Base-by-base conservation (phyloP, 2,329 filamentous ascomycete species). In the Trichophyton equinum region DNA sequence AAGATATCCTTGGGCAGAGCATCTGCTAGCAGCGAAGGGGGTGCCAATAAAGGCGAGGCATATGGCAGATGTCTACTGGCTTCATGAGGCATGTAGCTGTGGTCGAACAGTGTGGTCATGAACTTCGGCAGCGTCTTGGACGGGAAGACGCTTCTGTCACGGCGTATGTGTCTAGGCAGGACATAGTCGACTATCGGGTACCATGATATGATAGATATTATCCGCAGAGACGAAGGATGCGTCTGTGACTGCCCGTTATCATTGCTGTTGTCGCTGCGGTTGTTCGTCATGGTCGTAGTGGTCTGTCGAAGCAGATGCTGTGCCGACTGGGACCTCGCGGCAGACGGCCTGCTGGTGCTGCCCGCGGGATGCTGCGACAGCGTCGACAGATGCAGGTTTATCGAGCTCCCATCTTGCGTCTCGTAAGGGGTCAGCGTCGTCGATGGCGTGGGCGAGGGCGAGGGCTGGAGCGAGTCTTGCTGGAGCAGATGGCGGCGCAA, bases 151-250 rank as follows among this genome's bases (percentile, higher is more conserved):
- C 78, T 82, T 60, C 79, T 80, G 42, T 78, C 78, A 46, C 82
- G 79, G 36, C 83, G 82, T 64, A 83, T 77, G 25, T 78, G 80
- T 33, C 84, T 81, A 1, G 82, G 80, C 57, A 81, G 76, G 11
- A 83, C 81, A 69, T 84, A 85, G 70, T 86, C 83, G 40, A 83
- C 78, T 27, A 81, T 77, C 1, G 83, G 83, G 64, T 86, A 86
- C 79, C 82, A 86, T 57, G 81, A 79, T 44, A 84, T 77, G 59
- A 85, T 77, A 55, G 78, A 80, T 61, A 81, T 74, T 63, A 85
- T 79, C 22, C 77, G 73, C 25, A 84, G 68, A 27, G 76, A 36
- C 11, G 58, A 49, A 15, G 22, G 4, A 40, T 44, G n/a, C 33
- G 30, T 13, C 22, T 33, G 20, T 38, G 49, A 44, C 59, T n/a